Base-by-base conservation (phyloP, 768 basidiomycete species). In the Suillus alpinus region DNA sequence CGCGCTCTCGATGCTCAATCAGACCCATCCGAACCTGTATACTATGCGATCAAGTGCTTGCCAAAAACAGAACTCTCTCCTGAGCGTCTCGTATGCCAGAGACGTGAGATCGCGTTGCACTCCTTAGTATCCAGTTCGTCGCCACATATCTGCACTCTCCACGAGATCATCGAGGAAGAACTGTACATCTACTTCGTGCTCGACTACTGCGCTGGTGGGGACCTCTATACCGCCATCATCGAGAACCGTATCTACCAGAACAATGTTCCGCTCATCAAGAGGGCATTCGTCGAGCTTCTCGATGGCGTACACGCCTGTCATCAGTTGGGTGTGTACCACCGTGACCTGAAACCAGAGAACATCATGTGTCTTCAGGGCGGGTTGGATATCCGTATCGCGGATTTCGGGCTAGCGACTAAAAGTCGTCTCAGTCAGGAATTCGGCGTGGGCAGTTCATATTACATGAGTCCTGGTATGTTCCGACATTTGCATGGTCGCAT, bases 321-420 rank as follows among this genome's bases (percentile, higher is more conserved):
- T 67, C 71, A 76, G 44, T 77, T 79, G 44, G 83, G 86, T 10
- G 84, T 95, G 63, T 92, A 83, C 69, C 94, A 95, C 74, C 88
- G 92, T 29, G 92, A 94, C 67, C 82, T 95, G 68, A 94, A 95
- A 73, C 92, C 92, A 0, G 93, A 94, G 71, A 92, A 88, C 70
- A 80, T 93, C 31, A 75, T 94, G 40, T 86, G 84, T 68, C 81
- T 71, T 62, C 74, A 71, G 68, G 84, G 73, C 56, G 86, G 87
- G 16, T 68, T 71, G 44, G 73, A 76, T 62, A 78, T 92, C 39
- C 80, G 79, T 59, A 77, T 94, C 55, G 85, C 89, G 7, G 92
- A 94, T 73, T 94, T 94, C 79, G 92, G 93, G 16, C 76, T 92
- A 44, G 82, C 85, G 0, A 87, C 83, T 7, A 75, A 74, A 55